Evolutionary conservation across 441 rosid species (phyloP), one percentile per base, ranked within the genome.

Genomic region (Populus hybrid): DNA sequence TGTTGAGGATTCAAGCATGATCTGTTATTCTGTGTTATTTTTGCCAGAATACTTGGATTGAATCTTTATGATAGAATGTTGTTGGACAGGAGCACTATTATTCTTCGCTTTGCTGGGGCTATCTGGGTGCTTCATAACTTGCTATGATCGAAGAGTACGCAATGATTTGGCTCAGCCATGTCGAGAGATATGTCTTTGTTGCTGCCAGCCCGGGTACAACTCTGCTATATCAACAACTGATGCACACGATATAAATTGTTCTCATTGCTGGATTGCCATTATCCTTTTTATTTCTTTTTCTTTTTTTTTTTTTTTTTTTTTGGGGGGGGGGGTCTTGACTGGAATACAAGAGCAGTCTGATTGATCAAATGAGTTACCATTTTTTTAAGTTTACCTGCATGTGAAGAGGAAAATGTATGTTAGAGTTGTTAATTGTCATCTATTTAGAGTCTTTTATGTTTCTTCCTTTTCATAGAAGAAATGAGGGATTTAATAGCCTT

Each of bases 81-180:
- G n/a, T 40, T 74, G 26, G 69, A 35, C 94, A 97, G 99, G 99
- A 79, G 99, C 99, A 68, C 84, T 97, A 38, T 83, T 94, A 36
- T 94, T 97, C 84, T 94, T 97, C 77, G 99, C 99, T 83, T 87
- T 97, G 87, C 88, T 97, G 94, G 99, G 99, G 74, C 88, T 97
- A 73, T 97, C 98, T 73, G 99, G 99, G 68, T 97, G 99, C 90
- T 90, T 97, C 87, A 94, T 97, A 81, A 97, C 99, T 72, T 94
- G 98, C 86, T 97, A 97, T 77, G 99, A 97, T 81, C 91, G 97
- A 69, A 93, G 99, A 86, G 99, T 97, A 77, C 94, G 99, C 73
- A 94, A 81, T 89, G 99, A 94, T 87, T 87, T 94, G 87, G 99
- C 98, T 74, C 99, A 94, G 83, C 99, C 98, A 68, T 97, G 98